A percentile compares a stretch with the other conserved stretches of the same genome.
These are phyloP conservation scores for Tylopilus rubrobrunneus DNA, from an alignment of 768 basidiomycete genomes.

Conservation along the genomic window DNA sequence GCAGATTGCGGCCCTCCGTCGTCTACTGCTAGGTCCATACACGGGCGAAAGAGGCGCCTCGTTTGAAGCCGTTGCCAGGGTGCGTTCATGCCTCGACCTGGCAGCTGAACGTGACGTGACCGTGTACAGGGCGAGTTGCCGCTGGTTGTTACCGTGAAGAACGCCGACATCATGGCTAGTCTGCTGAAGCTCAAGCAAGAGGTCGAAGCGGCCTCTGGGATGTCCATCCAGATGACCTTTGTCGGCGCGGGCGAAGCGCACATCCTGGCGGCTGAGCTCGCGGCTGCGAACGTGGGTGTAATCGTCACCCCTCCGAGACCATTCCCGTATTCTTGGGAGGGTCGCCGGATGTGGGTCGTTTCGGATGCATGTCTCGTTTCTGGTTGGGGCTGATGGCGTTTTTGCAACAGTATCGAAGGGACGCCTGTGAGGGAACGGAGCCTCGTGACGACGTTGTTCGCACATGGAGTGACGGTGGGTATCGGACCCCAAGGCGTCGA, in stretches of 20 bases:
- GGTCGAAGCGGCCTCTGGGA: conserved; percentile 37
- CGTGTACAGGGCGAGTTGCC: conserved; percentile 49
- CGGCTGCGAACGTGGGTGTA: conserved; percentile 61
- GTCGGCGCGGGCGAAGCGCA: conserved; percentile 56
- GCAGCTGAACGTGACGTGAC: conserved; percentile 5
- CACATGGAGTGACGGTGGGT: conserved; percentile 61
- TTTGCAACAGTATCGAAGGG: conserved; percentile 52
- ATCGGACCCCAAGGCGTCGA: conserved; percentile 42
- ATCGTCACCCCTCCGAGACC: conserved; percentile 62
- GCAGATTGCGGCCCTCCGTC: conserved; percentile 54
- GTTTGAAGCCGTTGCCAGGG: conserved; percentile 38
- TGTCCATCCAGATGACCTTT: conserved; percentile 44
- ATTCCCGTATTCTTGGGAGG: conserved; percentile 65
- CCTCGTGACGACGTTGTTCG: conserved; percentile 57
- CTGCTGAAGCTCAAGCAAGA: conserved; percentile 59
- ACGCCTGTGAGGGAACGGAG: conserved; percentile 65
- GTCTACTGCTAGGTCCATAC: conserved; percentile 37
- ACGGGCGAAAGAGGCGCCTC: conserved; percentile 21
- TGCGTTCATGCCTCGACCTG: conserved; percentile 12
- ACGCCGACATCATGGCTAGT: conserved; percentile 73
- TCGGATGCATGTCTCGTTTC: background rate
- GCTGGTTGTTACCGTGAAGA: conserved; percentile 63
- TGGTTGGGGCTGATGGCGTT: background rate
- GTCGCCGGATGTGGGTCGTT: conserved; percentile 51
- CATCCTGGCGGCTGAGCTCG: conserved; percentile 42